phyloP scores from a whole-genome alignment of 805 yeast genomes.

The Candida odintsovae region DNA sequence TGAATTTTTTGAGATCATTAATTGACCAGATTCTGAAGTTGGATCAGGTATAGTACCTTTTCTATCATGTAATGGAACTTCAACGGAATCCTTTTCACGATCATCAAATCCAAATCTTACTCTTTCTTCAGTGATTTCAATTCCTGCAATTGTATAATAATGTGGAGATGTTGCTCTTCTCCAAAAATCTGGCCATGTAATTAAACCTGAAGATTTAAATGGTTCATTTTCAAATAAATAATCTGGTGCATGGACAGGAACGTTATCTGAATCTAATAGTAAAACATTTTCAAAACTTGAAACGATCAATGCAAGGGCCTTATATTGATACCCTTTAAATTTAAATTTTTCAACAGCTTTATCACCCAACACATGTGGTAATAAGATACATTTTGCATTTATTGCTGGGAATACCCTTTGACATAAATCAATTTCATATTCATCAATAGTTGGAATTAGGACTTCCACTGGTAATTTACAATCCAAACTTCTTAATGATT shows the following conservation, averaged over 20 bases:
- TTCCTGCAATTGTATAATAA: slow-evolving; percentile 63
- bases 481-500: slow-evolving; percentile 43
- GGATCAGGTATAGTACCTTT: slow-evolving; percentile 56
- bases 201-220: slow-evolving; percentile 43
- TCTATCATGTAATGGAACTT: slow-evolving; percentile 52
- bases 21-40: slow-evolving; percentile 61
- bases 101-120: slow-evolving; percentile 34
- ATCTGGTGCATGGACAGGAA: slow-evolving; percentile 64
- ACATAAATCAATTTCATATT: slow-evolving; percentile 65
- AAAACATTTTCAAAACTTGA: slow-evolving; percentile 73
- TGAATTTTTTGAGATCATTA: slow-evolving; percentile 47
- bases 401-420: slow-evolving; percentile 53
- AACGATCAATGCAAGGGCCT: slow-evolving; percentile 61
- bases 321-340: slow-evolving; percentile 59
- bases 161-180: slow-evolving; percentile 73
- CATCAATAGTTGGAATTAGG: slow-evolving; percentile 56
- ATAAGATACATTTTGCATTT: slow-evolving; percentile 59
- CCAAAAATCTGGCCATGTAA: slow-evolving; percentile 89
- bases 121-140: slow-evolving; percentile 36
- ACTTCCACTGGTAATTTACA: slow-evolving; percentile 64
- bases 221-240: slow-evolving; percentile 52
- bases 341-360: slow-evolving; percentile 43
- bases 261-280: slow-evolving; percentile 65
- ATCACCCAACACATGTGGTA: slow-evolving; percentile 57
- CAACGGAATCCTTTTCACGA: slow-evolving; percentile 26